Evolutionary conservation across 208 protist species (phyloP), one percentile per base, ranked within the genome.

Genomic region (Acanthamoeba sp.): DNA sequence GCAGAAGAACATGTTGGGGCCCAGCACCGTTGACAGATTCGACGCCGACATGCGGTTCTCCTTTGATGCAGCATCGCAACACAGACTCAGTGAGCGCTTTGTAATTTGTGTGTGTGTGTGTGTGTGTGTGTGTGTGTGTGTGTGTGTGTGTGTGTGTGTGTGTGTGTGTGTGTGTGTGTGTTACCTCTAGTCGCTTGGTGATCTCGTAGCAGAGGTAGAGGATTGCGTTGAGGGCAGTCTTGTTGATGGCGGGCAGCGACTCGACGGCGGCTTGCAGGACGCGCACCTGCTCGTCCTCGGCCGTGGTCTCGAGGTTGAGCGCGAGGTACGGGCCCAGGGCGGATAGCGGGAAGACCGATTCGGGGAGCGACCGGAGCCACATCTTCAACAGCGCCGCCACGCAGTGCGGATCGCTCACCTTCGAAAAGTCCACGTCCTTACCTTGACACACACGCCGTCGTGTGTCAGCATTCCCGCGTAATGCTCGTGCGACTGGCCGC

Each of bases 171-270:
- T 59, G 52, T 34, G 38, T 84, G 9, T 55, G 40, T 2, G 10
- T 14, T 84, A 84, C 73, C 73, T 45, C 73, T 12, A n/a, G 32
- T 2, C 40, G 34, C 73, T 84, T 84, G 73, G 12, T 29, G 34
- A 84, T 84, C 73, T 84, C 73, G 73, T 2, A 45, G 42, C 73
- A 84, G 38, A 84, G 73, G 73, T 84, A 84, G 73, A 84, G 73
- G 10, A 84, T 27, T 10, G 73, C 73, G 34, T 84, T 16, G 42
- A 84, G 73, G 73, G n/a, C 73, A 38, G 10, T 84, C 27, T 52
- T 45, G 73, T 84, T 84, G 73, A 55, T 45, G 3, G 48, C 73
- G 3, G 73, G 73, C 6, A 84, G 73, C 20, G 73, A 52, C 7
- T 45, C 73, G 4, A 52, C 73, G 22, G 73, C 73, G 20, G 73